Evolutionary conservation across 2,329 filamentous ascomycete species (phyloP).

Genomic region (Keithomyces neogunnii): DNA sequence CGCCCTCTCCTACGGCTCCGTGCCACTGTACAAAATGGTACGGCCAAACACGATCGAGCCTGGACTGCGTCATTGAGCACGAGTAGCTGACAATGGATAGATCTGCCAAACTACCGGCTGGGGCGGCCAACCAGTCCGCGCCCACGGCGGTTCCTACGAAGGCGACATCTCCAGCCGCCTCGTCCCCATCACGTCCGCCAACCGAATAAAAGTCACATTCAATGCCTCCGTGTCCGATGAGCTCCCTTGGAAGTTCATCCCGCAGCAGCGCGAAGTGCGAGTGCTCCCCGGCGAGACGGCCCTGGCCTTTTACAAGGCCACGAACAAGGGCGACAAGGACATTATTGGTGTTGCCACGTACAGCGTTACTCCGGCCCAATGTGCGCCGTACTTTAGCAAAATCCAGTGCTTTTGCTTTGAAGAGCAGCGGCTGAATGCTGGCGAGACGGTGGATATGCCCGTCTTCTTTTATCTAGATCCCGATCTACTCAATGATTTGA

Average conservation of each 20-base stretch:
- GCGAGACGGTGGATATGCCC: constrained; percentile 98
- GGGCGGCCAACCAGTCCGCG: constrained; percentile 87
- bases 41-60: constrained; percentile 6
- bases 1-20: constrained; percentile 72
- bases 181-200: constrained; percentile 68
- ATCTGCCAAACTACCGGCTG: constrained; percentile 83
- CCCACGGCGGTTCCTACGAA: constrained; percentile 47
- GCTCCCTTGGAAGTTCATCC: constrained; percentile 93
- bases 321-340: constrained; percentile 80
- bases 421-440: constrained; percentile 86
- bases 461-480: constrained; percentile 99
- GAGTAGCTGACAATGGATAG: constrained; percentile 16
- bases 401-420: constrained; percentile 99
- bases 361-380: constrained; percentile 90
- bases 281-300: constrained; percentile 95
- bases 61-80: too few relatives aligned
- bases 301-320: constrained; percentile 94
- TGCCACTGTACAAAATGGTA: constrained; percentile 84
- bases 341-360: constrained; percentile 98
- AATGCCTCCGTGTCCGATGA: constrained; percentile 92
- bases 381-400: constrained; percentile 97
- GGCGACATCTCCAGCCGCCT: constrained; percentile 68
- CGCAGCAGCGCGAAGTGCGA: constrained; percentile 92
- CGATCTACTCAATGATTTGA: constrained; percentile 83
- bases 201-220: constrained; percentile 90